These are phyloP conservation scores for Didymella pinodella DNA, from an alignment of 2,329 filamentous ascomycete genomes.

Conservation along the genomic window DNA sequence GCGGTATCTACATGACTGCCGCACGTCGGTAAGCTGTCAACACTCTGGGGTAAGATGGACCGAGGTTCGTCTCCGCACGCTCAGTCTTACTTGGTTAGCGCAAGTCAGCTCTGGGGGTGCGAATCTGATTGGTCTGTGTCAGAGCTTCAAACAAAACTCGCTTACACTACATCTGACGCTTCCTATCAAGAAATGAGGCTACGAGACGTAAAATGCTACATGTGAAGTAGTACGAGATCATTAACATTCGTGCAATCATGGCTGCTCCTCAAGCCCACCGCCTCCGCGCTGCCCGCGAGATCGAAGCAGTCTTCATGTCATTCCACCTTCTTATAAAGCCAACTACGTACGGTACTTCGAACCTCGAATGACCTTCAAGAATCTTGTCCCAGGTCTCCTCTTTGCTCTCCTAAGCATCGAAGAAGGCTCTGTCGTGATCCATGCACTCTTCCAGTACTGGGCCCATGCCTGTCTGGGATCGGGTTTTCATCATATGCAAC, in stretches of 20 bases:
- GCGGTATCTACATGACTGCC: constrained; percentile 17
- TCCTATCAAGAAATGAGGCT: no score
- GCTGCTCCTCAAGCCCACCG: neutral
- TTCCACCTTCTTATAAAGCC: neutral
- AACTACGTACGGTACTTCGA: no score
- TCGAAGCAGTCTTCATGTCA: no score
- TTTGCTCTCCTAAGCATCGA: constrained; percentile 12
- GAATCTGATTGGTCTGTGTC: neutral
- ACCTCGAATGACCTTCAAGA: neutral
- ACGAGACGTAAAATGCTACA: neutral
- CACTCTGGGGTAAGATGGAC: constrained; percentile 12
- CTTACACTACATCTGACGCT: no score
- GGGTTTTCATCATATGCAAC: constrained; percentile 6
- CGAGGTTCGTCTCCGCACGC: constrained; percentile 14
- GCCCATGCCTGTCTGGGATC: neutral
- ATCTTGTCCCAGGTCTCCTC: neutral
- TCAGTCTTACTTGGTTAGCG: constrained; percentile 6
- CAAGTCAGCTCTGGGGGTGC: neutral
- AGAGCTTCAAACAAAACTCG: no score
- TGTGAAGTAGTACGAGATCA: neutral
- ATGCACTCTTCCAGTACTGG: constrained; percentile 2
- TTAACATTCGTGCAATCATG: neutral
- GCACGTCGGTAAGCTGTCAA: constrained; percentile 11
- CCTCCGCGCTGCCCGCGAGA: neutral
- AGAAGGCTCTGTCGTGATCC: constrained; percentile 10